A percentile compares a stretch with the other conserved stretches of the same genome.
Evolutionary conservation across 805 yeast species (phyloP).

Genomic region (Millerozyma miso): DNA sequence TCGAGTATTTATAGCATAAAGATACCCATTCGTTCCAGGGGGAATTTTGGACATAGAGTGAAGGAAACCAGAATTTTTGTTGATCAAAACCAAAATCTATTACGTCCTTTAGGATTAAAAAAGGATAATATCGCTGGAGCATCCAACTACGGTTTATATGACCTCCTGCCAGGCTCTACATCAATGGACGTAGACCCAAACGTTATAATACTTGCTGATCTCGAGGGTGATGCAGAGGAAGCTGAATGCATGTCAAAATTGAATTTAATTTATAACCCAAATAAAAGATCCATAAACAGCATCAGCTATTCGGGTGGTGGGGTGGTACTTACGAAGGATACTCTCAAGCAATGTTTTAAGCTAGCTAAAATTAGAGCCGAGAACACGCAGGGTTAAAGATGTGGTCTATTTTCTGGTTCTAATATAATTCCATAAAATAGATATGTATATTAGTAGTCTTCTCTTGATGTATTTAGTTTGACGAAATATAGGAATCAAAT

Average conservation of each 20-base stretch:
- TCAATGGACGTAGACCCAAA: conserved; percentile 25
- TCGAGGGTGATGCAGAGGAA: conserved; percentile 86
- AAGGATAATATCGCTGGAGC: conserved; percentile 36
- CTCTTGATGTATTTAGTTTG: no score
- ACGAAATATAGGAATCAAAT: no score
- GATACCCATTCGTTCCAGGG: conserved; percentile 50
- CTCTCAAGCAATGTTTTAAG: conserved; percentile 43
- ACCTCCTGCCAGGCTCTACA: conserved; percentile 28
- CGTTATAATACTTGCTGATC: conserved; percentile 58
- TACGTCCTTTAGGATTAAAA: conserved; percentile 36
- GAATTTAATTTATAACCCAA: conserved; percentile 34
- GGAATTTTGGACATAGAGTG: conserved; percentile 48
- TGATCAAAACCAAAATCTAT: conserved; percentile 38
- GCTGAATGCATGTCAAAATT: conserved; percentile 51
- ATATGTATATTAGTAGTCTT: background rate
- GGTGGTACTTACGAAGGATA: conserved; percentile 42
- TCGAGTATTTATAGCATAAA: conserved; percentile 44
- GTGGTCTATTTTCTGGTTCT: no score
- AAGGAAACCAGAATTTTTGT: conserved; percentile 40
- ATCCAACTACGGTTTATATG: conserved; percentile 60
- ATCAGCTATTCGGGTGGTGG: conserved; percentile 50
- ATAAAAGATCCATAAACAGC: conserved; percentile 20
- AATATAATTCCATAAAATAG: no score
- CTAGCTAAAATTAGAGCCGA: conserved; percentile 47
- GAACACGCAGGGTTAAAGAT: no score